Percentiles rank a stretch among this genome's conserved stretches.
Conservation (phyloP, 129 eudicot species). For the Glebionis coronaria region DNA sequence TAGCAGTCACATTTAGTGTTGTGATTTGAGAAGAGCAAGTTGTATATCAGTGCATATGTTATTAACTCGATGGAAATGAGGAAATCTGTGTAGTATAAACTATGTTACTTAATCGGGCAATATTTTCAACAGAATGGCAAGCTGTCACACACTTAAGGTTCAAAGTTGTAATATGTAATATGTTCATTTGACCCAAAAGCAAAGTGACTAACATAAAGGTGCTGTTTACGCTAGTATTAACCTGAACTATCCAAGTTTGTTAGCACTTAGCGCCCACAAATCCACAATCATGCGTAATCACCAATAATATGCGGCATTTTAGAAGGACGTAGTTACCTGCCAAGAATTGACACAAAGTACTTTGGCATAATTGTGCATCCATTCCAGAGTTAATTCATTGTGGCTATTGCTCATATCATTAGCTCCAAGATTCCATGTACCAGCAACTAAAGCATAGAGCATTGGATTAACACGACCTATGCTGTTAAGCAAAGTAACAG, state of each 20-base stretch:
- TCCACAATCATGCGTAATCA: too few relatives aligned
- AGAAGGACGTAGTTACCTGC: conserved; percentile 61
- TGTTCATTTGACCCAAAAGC: too few relatives aligned
- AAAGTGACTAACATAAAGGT: too few relatives aligned
- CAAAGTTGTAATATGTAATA: too few relatives aligned
- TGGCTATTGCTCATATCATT: conserved; percentile 26
- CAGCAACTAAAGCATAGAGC: conserved; percentile 71
- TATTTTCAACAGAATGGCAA: too few relatives aligned
- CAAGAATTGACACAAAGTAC: conserved; percentile 86
- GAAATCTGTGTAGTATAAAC: too few relatives aligned
- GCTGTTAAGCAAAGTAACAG: conserved; percentile 37
- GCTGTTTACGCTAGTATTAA: too few relatives aligned
- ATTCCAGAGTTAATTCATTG: conserved; percentile 29
- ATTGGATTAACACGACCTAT: conserved; percentile 86
- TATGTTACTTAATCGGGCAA: too few relatives aligned
- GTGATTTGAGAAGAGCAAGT: background rate
- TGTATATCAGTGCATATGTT: background rate
- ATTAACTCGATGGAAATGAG: background rate
- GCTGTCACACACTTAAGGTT: too few relatives aligned
- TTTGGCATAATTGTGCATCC: conserved; percentile 78
- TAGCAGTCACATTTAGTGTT: too few relatives aligned
- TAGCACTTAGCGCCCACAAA: too few relatives aligned
- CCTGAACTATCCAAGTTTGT: too few relatives aligned
- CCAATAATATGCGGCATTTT: background rate
- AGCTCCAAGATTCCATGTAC: conserved; percentile 51